These are phyloP conservation scores for Pleurotus ostreatus DNA, from an alignment of 768 basidiomycete species.

Conservation along the genomic window DNA sequence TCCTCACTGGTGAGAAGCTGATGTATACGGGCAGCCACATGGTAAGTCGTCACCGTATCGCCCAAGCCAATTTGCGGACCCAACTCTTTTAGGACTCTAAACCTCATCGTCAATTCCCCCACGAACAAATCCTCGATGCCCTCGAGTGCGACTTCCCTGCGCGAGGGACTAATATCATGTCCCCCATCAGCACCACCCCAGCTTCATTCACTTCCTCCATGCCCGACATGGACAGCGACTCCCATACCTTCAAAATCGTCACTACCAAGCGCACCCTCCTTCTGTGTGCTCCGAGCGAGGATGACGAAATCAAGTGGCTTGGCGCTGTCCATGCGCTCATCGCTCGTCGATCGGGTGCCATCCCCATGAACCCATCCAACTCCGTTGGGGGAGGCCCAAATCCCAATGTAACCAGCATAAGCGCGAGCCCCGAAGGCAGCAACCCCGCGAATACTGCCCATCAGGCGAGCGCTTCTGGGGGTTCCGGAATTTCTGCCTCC, in stretches of 20 bases:
- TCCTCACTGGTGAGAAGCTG: conserved; percentile 83
- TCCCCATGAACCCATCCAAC: conserved; percentile 24
- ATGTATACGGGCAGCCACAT: conserved; percentile 93
- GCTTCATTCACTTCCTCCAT: conserved; percentile 28
- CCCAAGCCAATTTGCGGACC: too few species aligned
- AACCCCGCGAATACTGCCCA: conserved; percentile 3
- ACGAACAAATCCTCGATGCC: conserved; percentile 85
- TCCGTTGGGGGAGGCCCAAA: too few species aligned
- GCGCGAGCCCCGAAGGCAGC: neutral
- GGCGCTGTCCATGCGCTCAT: conserved; percentile 92
- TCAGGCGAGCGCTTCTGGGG: neutral
- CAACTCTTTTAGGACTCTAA: conserved; percentile 67
- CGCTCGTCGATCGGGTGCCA: conserved; percentile 57
- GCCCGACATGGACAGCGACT: conserved; percentile 41
- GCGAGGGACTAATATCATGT: conserved; percentile 39
- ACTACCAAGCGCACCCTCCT: conserved; percentile 89
- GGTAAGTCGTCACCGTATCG: conserved; percentile 47
- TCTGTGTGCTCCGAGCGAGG: conserved; percentile 92
- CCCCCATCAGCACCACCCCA: conserved; percentile 26
- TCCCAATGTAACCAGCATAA: too few species aligned
- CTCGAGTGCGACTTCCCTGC: conserved; percentile 76
- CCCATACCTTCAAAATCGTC: conserved; percentile 90
- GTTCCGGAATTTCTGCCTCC: neutral
- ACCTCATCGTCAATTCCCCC: conserved; percentile 81
- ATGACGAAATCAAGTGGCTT: conserved; percentile 98